These are phyloP conservation scores for Ophiocytium majus DNA, from an alignment of 352 stramenopile genomes.

Conservation along the genomic window DNA sequence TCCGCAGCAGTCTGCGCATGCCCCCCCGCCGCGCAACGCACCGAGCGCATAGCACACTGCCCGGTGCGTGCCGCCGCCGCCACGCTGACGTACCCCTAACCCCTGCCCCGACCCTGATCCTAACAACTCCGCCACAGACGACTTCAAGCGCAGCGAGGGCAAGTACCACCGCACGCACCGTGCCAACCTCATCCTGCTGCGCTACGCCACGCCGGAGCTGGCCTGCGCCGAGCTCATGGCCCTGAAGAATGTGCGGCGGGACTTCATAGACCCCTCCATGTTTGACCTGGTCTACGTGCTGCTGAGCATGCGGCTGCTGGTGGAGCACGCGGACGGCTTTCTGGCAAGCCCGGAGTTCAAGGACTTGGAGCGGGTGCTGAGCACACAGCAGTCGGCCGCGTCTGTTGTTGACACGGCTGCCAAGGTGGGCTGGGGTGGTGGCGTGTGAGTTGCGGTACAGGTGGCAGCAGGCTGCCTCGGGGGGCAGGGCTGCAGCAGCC, in stretches of 20 bases:
- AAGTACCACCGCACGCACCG: neutral
- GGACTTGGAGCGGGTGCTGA: neutral
- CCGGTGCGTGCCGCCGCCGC: too few relatives aligned
- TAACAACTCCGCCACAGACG: too few relatives aligned
- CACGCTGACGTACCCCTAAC: too few relatives aligned
- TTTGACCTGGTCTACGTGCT: conserved; percentile 21
- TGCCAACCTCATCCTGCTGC: neutral
- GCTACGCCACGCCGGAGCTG: conserved; percentile 3
- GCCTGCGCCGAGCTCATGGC: neutral
- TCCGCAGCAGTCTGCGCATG: too few relatives aligned
- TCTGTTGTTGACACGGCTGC: neutral
- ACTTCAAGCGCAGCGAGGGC: conserved; percentile 17
- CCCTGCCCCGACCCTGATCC: too few relatives aligned
- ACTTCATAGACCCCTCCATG: neutral
- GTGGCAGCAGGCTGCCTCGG: too few relatives aligned
- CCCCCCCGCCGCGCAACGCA: too few relatives aligned
- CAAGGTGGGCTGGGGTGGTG: neutral
- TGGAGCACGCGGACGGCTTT: neutral
- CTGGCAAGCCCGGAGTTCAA: neutral
- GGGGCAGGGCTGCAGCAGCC: too few relatives aligned
- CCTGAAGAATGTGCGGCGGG: neutral
- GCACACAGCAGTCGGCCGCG: neutral
- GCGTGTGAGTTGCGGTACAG: too few relatives aligned
- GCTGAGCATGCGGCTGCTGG: conserved; percentile 8
- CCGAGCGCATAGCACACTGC: too few relatives aligned